phyloP scores from a whole-genome alignment of 108 stramenopile genomes.

The Heterococcus sp. region DNA sequence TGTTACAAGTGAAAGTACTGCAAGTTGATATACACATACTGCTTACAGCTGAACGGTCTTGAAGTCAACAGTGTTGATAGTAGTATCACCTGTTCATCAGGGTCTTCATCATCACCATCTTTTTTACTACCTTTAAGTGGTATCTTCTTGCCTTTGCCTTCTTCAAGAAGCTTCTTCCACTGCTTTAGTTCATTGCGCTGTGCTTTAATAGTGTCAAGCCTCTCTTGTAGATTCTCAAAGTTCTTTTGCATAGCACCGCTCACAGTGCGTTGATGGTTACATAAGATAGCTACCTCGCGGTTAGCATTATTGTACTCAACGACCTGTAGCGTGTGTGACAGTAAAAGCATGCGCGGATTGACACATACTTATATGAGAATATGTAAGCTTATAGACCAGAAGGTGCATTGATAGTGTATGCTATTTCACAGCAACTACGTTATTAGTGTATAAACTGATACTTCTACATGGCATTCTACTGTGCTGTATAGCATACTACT shows the following conservation, averaged over 20 bases:
- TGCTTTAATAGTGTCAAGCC: constrained; percentile 73
- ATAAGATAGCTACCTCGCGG: constrained; percentile 96
- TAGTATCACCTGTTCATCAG: constrained; percentile 51
- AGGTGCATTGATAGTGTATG: no score
- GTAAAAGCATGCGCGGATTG: no score
- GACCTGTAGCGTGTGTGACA: constrained; percentile 58
- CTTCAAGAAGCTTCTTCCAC: neutral
- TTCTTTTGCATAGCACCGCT: constrained; percentile 67
- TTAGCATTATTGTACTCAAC: constrained; percentile 98
- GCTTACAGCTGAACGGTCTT: no score
- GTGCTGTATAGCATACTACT: no score
- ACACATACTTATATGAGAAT: no score
- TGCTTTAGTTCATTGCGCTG: constrained; percentile 76
- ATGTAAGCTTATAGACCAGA: no score
- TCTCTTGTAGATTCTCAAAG: constrained; percentile 66
- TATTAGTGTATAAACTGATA: no score
- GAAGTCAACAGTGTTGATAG: neutral
- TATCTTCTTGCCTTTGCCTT: constrained; percentile 52
- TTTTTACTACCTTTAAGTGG: constrained; percentile 55
- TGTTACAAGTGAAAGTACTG: no score
- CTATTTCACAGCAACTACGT: no score
- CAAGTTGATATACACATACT: no score
- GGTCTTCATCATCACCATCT: constrained; percentile 55
- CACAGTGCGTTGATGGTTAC: constrained; percentile 97
- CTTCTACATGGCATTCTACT: no score